Conservation (phyloP, 2,329 filamentous ascomycete genomes). For the Laburnicola sp. region DNA sequence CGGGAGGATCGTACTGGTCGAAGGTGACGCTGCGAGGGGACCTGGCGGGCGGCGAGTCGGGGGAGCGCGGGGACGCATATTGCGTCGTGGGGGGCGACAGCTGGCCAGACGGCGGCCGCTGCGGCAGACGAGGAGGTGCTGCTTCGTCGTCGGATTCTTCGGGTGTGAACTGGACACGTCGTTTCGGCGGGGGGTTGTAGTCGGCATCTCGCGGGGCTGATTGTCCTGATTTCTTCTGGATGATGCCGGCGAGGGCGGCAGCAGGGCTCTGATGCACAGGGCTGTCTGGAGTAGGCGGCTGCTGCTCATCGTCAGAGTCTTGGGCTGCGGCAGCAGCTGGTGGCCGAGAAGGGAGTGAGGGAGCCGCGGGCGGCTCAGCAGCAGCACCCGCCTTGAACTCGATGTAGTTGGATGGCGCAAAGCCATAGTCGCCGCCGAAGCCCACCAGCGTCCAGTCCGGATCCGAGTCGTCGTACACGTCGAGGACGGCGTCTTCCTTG, state of each 20-base stretch:
- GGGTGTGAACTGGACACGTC: conserved; percentile 61
- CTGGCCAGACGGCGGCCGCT: conserved; percentile 61
- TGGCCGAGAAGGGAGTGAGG: conserved; percentile 47
- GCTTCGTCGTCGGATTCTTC: conserved; percentile 70
- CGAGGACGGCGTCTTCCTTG: conserved; percentile 78
- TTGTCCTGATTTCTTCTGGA: conserved; percentile 53
- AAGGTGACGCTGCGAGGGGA: conserved; percentile 43
- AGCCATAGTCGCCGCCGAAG: conserved; percentile 81
- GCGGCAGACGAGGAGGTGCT: conserved; percentile 60
- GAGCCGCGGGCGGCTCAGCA: conserved; percentile 48
- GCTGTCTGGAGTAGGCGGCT: conserved; percentile 50
- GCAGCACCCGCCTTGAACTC: conserved; percentile 63
- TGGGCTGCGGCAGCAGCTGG: conserved; percentile 44
- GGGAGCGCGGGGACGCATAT: conserved; percentile 47
- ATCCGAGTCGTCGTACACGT: conserved; percentile 87
- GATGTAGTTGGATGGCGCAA: conserved; percentile 95
- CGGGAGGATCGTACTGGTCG: conserved; percentile 48
- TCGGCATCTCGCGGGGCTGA: conserved; percentile 33
- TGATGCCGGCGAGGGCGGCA: conserved; percentile 60
- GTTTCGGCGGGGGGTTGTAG: conserved; percentile 57
- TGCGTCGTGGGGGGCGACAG: conserved; percentile 54
- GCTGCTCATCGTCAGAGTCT: conserved; percentile 50
- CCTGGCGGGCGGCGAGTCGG: conserved; percentile 36
- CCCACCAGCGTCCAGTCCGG: conserved; percentile 97
- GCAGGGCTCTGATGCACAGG: conserved; percentile 58